phyloP scores from a whole-genome alignment of 2,329 filamentous ascomycete genomes.

The Xylariaceae sp. region DNA sequence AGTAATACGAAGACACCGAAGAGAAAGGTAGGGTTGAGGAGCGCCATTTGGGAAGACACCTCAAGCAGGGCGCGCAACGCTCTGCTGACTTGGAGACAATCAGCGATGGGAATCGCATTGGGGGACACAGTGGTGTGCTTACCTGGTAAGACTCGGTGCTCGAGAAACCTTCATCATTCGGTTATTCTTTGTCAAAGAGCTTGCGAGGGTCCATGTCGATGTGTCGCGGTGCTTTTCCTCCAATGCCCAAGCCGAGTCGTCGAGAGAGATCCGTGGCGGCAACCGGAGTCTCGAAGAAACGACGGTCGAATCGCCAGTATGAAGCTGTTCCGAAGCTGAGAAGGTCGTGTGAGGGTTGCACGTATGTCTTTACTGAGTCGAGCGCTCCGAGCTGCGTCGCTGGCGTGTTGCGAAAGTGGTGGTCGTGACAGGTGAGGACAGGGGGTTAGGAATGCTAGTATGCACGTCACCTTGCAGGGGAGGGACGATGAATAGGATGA shows the following conservation, averaged over 20 bases:
- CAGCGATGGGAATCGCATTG: constrained; percentile 2
- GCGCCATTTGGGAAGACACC: constrained; percentile 48
- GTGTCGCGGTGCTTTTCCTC: too few relatives aligned
- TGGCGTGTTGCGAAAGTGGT: too few relatives aligned
- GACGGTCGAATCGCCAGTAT: too few relatives aligned
- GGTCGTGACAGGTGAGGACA: neutral
- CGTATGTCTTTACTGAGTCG: too few relatives aligned
- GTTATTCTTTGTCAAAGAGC: constrained; percentile 1
- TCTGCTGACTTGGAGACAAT: constrained; percentile 14
- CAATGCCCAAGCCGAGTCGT: too few relatives aligned
- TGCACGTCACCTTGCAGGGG: constrained; percentile 3
- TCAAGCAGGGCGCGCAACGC: constrained; percentile 23
- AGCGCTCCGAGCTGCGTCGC: too few relatives aligned
- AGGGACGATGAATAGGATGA: too few relatives aligned
- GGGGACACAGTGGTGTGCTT: constrained; percentile 7
- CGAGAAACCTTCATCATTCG: constrained; percentile 22
- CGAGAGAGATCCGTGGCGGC: too few relatives aligned
- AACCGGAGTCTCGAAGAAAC: too few relatives aligned
- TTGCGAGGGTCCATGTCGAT: constrained; percentile 21
- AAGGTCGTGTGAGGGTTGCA: too few relatives aligned
- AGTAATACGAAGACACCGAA: constrained; percentile 79
- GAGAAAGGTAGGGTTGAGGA: constrained; percentile 73
- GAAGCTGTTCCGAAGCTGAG: too few relatives aligned
- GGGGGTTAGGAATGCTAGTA: constrained; percentile 1
- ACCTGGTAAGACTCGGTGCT: constrained; percentile 17